Evolutionary conservation across 108 stramenopile genomes (phyloP).

Genomic region (Mediolabrus comicus): DNA sequence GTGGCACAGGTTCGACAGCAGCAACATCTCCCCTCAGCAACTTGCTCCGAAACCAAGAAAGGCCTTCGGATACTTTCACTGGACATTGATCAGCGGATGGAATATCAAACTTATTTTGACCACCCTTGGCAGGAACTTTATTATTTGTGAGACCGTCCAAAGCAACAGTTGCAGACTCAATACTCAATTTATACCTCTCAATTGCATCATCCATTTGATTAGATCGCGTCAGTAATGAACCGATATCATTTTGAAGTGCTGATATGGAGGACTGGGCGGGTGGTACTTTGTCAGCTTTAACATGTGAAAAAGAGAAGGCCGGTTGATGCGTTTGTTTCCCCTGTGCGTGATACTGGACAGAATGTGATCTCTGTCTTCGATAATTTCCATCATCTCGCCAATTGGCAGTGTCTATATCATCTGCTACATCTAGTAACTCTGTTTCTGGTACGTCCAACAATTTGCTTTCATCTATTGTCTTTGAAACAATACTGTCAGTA

Average conservation of each 20-base stretch:
- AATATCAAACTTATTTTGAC: not conserved
- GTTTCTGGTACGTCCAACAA: not conserved
- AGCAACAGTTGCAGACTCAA: constrained; percentile 8
- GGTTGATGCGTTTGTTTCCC: not conserved
- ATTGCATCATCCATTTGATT: constrained; percentile 34
- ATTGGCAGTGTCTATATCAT: not conserved
- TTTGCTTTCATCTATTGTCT: constrained; percentile 12
- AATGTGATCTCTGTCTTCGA: not conserved
- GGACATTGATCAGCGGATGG: not conserved
- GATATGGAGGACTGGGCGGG: constrained; percentile 15
- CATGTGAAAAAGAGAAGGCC: not conserved
- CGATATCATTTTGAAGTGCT: constrained; percentile 34
- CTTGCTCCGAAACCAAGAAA: constrained; percentile 37
- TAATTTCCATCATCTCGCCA: not conserved
- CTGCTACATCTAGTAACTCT: not conserved
- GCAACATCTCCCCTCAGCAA: constrained; percentile 20
- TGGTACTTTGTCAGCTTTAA: not conserved
- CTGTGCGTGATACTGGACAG: not conserved
- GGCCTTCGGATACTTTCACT: constrained; percentile 18
- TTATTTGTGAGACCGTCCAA: not conserved
- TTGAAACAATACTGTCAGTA: not conserved
- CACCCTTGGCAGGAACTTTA: not conserved
- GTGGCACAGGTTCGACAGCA: not conserved
- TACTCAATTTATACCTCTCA: constrained; percentile 13
- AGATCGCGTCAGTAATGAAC: constrained; percentile 19